Evolutionary conservation across 23 red algal species (phyloP).

Genomic region (Chondrus crispus): DNA sequence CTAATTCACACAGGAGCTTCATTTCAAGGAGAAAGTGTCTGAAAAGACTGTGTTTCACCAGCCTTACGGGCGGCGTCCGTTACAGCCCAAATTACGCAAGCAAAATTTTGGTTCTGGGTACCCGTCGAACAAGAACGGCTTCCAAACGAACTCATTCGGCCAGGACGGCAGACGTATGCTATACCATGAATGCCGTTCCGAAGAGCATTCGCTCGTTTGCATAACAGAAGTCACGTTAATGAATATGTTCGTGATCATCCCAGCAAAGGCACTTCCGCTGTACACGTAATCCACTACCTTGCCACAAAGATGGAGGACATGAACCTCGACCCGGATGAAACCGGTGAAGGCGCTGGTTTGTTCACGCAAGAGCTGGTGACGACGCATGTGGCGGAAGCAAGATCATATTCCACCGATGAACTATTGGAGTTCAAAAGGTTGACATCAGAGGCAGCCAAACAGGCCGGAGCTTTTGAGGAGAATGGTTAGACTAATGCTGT

Average conservation of each 20-base stretch:
- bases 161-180: background rate
- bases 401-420: too few relatives aligned
- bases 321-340: too few relatives aligned
- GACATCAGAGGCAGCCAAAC: too few relatives aligned
- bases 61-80: background rate
- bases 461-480: too few relatives aligned
- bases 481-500: too few relatives aligned
- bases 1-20: background rate
- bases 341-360: too few relatives aligned
- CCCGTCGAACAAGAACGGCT: too few relatives aligned
- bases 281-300: background rate
- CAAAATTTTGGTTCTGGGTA: too few relatives aligned
- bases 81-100: too few relatives aligned
- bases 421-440: too few relatives aligned
- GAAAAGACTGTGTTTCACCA: background rate
- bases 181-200: background rate
- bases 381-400: too few relatives aligned
- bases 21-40: background rate
- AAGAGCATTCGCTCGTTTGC: background rate
- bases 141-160: background rate
- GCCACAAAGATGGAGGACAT: background rate
- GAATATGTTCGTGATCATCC: background rate
- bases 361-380: too few relatives aligned
- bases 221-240: background rate
- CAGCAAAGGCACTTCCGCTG: background rate